A percentile compares a stretch with the other conserved stretches of the same genome.
Evolutionary conservation across 306 rosid genomes (phyloP).

Genomic region (Cercis canadensis): DNA sequence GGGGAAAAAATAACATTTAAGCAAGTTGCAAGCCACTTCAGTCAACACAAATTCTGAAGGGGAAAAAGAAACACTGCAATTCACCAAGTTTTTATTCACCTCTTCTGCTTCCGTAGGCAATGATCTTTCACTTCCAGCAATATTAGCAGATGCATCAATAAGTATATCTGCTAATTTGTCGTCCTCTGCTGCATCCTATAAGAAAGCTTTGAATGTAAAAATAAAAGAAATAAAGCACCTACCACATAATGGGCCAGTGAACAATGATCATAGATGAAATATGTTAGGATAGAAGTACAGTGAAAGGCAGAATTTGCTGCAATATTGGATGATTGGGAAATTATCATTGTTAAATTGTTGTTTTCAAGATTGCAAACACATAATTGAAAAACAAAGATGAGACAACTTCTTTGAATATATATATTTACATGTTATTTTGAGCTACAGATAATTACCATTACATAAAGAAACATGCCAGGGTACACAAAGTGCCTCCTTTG

Average conservation of each 20-base stretch:
- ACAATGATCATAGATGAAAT: constrained; percentile 18
- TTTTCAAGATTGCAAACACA: background rate
- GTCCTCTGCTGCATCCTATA: constrained; percentile 55
- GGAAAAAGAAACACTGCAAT: constrained; percentile 23
- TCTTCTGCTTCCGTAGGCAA: constrained; percentile 51
- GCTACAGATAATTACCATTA: constrained; percentile 4
- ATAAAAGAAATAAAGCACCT: constrained; percentile 34
- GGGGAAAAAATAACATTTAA: constrained; percentile 21
- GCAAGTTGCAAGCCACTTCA: constrained; percentile 30
- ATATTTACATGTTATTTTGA: constrained; percentile 16
- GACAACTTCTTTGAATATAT: constrained; percentile 2
- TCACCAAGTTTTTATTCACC: constrained; percentile 44
- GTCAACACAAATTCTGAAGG: constrained; percentile 11
- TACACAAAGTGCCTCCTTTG: constrained; percentile 21
- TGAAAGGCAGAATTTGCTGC: constrained; percentile 35
- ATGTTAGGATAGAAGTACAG: background rate
- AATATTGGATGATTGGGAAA: constrained; percentile 10
- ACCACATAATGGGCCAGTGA: constrained; percentile 19
- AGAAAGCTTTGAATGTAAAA: constrained; percentile 46
- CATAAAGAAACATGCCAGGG: constrained; percentile 23
- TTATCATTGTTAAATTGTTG: too few species aligned
- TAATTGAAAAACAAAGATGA: constrained; percentile 16
- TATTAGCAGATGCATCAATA: constrained; percentile 37
- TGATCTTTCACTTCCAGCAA: constrained; percentile 46
- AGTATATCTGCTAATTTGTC: constrained; percentile 44